phyloP scores from a whole-genome alignment of 169 alveolate species.

The Cardiosporidium cionae region DNA sequence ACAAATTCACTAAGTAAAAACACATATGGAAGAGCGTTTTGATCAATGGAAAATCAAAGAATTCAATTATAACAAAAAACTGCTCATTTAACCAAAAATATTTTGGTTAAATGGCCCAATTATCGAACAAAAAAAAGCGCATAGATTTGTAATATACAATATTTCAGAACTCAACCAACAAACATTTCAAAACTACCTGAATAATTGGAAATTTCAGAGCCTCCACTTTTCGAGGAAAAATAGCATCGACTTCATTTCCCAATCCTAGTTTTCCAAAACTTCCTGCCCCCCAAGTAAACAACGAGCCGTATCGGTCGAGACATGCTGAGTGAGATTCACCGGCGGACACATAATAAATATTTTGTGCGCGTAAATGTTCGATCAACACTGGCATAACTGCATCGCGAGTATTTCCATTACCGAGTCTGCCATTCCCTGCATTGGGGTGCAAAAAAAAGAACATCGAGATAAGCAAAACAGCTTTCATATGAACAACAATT shows the following conservation, averaged over 20 bases:
- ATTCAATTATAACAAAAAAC: too few relatives aligned
- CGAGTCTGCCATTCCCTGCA: slow-evolving; percentile 69
- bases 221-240: slow-evolving; percentile 6
- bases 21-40: not conserved
- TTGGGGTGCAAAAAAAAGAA: not conserved
- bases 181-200: not conserved
- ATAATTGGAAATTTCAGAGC: slow-evolving; percentile 11
- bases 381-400: slow-evolving; percentile 37
- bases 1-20: not conserved
- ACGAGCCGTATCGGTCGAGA: slow-evolving; percentile 59
- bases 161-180: not conserved
- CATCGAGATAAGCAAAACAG: not conserved
- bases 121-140: not conserved
- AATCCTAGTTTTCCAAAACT: slow-evolving; percentile 69
- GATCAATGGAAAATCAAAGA: not conserved
- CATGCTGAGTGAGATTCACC: slow-evolving; percentile 78
- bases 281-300: slow-evolving; percentile 77
- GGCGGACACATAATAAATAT: slow-evolving; percentile 52
- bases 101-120: too few relatives aligned
- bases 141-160: not conserved
- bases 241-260: slow-evolving; percentile 18
- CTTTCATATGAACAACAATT: not conserved
- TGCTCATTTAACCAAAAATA: not conserved
- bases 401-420: slow-evolving; percentile 56
- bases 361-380: slow-evolving; percentile 16